Evolutionary conservation across 2,329 filamentous ascomycete genomes (phyloP).

Genomic region (Verticillium zaregamsianum): DNA sequence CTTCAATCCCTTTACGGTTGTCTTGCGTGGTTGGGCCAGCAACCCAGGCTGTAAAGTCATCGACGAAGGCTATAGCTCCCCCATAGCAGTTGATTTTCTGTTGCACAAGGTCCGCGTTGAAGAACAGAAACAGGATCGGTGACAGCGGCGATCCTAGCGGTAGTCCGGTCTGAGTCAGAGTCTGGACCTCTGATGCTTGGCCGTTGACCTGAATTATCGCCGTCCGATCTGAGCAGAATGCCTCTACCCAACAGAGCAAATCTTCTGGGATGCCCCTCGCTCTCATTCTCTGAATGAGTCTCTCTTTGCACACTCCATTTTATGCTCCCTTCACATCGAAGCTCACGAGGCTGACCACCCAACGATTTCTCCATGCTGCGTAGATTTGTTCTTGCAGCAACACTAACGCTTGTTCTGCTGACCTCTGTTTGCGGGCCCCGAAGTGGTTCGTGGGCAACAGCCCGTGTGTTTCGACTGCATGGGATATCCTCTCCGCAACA

Average conservation of each 20-base stretch:
- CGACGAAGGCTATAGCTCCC: constrained; percentile 17
- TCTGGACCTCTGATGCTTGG: constrained; percentile 9
- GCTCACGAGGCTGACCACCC: constrained; percentile 27
- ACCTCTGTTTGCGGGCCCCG: constrained; percentile 3
- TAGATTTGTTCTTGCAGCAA: constrained; percentile 3
- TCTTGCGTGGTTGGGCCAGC: background rate
- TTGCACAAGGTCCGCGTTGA: constrained; percentile 20
- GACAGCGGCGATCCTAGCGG: constrained; percentile 29
- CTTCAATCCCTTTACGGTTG: constrained; percentile 15
- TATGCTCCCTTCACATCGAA: constrained; percentile 38
- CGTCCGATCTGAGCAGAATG: constrained; percentile 20
- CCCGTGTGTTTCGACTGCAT: constrained; percentile 1
- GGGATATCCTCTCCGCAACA: constrained; percentile 1
- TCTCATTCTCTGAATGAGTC: constrained; percentile 16
- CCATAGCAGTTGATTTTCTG: constrained; percentile 18
- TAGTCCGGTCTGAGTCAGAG: constrained; percentile 18
- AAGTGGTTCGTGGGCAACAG: constrained; percentile 6
- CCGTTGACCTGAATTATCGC: constrained; percentile 18
- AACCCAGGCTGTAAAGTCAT: constrained; percentile 1
- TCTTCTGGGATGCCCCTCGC: constrained; percentile 17
- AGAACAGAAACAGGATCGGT: constrained; percentile 29
- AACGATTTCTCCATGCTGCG: constrained; percentile 4
- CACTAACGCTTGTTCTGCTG: constrained; percentile 3
- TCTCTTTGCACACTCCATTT: constrained; percentile 31
- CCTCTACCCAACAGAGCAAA: constrained; percentile 15